Evolutionary conservation across 2,329 filamentous ascomycete genomes (phyloP).

Genomic region (Hymenoscyphus fructigenus): DNA sequence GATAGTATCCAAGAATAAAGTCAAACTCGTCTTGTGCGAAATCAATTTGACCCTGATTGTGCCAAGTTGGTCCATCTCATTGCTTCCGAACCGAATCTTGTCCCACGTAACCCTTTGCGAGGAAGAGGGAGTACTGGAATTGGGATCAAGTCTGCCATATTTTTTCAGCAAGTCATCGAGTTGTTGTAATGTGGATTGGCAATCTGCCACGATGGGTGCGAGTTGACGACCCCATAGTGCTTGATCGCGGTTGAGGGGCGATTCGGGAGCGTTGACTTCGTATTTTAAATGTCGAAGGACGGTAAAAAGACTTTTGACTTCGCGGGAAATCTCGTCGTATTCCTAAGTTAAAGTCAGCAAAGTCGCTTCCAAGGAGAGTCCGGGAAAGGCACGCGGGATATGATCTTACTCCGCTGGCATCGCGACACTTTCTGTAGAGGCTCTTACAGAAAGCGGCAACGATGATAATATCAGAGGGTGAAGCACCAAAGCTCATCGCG

Average conservation of each 20-base stretch:
- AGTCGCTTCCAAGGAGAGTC: neutral
- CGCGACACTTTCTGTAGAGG: constrained; percentile 54
- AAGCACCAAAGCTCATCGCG: constrained; percentile 35
- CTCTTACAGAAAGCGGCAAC: constrained; percentile 55
- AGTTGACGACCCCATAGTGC: constrained; percentile 51
- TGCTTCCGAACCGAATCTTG: constrained; percentile 32
- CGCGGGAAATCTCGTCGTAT: constrained; percentile 49
- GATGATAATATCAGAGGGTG: constrained; percentile 49
- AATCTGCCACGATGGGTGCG: constrained; percentile 52
- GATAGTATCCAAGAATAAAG: constrained; percentile 57
- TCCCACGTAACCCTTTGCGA: constrained; percentile 28
- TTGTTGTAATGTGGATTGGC: constrained; percentile 54
- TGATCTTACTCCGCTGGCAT: constrained; percentile 39
- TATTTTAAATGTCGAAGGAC: constrained; percentile 57
- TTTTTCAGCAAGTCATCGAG: constrained; percentile 53
- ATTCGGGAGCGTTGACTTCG: constrained; percentile 57
- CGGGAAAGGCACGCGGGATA: neutral
- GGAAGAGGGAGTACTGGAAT: constrained; percentile 21
- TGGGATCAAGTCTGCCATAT: constrained; percentile 37
- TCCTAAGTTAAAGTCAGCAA: constrained; percentile 32
- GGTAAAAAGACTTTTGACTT: constrained; percentile 54
- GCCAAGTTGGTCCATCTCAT: constrained; percentile 36
- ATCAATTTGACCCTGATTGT: constrained; percentile 44
- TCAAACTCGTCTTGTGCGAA: constrained; percentile 53
- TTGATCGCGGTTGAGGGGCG: constrained; percentile 49